Evolutionary conservation across 345 rosid species (phyloP), one percentile per base, ranked within the genome.

Genomic region (Eucalyptus victrix): DNA sequence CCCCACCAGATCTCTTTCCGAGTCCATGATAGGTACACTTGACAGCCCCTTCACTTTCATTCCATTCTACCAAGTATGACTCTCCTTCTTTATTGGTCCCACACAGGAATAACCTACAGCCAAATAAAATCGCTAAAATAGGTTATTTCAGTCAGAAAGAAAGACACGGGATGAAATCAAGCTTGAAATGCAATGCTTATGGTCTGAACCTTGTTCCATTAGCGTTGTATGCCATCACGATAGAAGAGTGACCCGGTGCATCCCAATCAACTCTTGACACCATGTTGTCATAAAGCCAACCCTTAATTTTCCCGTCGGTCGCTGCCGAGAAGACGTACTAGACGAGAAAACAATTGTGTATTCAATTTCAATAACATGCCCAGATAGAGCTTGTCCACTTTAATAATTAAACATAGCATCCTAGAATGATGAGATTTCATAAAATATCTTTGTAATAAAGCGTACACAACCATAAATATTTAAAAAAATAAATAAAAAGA

Each of bases 71-170:
- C 89, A 95, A 91, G 93, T 80, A 91, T 32, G 98, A 95, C 85
- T 96, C 97, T 88, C 97, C 97, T 89, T 93, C 98, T 92, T 96
- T 95, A 83, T 93, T 96, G 86, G 97, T 93, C 81, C 97, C 96
- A 53, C 95, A 95, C 30, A 96, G 95, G 93, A 96, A 95, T 90
- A 96, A 91, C 92, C 97, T 97, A 87, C 13, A 87, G 24, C 8
- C 2, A 3, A 47, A 50, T 16, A 32, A 86, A 50, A 86, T 24
- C 0, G 8, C 13, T 32, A 86, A 50, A n/a, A 7, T 42, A 85
- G 7, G 11, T 85, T 85, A 85, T 37, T 51, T 37, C 3, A 12
- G 1, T 86, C 1, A 11, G 2, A 32, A 21, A 69, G 42, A 69
- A 9, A 3, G 62, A 24, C 62, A 40, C 17, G 6, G 8, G 26